A percentile compares a stretch with the other conserved stretches of the same genome.
Evolutionary conservation across 331 rosid genomes (phyloP).

Genomic region (Spiraea crenata): DNA sequence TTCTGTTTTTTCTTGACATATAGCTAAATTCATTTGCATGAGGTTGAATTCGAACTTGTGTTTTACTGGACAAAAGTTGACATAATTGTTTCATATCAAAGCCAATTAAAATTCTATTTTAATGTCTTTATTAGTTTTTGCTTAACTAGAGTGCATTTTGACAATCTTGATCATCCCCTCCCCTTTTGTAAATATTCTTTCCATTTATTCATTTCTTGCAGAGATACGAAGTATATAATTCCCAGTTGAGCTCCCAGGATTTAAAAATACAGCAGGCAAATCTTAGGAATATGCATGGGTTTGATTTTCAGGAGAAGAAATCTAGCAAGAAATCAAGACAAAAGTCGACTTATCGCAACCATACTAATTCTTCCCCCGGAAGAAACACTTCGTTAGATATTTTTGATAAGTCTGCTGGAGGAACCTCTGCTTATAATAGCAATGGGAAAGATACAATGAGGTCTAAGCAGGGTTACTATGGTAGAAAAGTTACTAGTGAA

Average conservation of each 20-base stretch:
- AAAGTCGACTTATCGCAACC: conserved; percentile 32
- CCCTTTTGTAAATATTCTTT: neutral
- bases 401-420: conserved; percentile 58
- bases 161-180: neutral
- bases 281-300: conserved; percentile 42
- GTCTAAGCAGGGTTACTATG: conserved; percentile 48
- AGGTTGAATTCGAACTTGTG: neutral
- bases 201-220: conserved; percentile 38
- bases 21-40: neutral
- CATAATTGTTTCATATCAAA: neutral
- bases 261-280: conserved; percentile 56
- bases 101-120: neutral
- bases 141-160: neutral
- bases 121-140: neutral
- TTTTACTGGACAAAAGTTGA: neutral
- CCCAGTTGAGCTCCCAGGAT: conserved; percentile 65
- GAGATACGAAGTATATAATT: conserved; percentile 53
- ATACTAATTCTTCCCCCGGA: conserved; percentile 37
- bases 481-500: conserved; percentile 47
- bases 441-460: conserved; percentile 46
- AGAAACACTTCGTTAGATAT: conserved; percentile 62
- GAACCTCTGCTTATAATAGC: conserved; percentile 46
- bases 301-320: conserved; percentile 56
- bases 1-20: neutral
- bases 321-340: conserved; percentile 39